Conservation (phyloP, 148 eudicot species). For the Oxyria digyna region DNA sequence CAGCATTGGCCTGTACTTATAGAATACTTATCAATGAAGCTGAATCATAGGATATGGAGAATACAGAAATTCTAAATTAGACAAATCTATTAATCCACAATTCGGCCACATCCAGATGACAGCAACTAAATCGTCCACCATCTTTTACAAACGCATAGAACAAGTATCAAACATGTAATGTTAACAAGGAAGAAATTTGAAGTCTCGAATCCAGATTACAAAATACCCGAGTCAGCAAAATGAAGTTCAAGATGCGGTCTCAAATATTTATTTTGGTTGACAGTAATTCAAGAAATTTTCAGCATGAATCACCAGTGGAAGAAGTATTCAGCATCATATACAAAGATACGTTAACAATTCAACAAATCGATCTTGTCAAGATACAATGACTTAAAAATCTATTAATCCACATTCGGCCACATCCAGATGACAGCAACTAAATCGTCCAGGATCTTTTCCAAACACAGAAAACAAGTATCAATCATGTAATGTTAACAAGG, state of each 20-base stretch:
- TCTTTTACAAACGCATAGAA: neutral
- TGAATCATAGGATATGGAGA: neutral
- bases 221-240: neutral
- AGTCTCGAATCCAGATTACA: neutral
- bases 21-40: neutral
- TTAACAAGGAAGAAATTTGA: neutral
- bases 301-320: neutral
- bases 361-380: neutral
- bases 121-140: neutral
- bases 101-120: neutral
- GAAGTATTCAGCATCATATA: neutral
- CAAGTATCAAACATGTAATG: neutral
- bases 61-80: neutral
- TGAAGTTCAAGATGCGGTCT: neutral
- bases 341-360: neutral
- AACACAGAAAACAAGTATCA: neutral
- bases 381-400: neutral
- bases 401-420: neutral
- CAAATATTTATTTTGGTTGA: neutral
- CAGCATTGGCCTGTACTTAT: conserved; percentile 9
- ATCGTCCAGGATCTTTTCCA: neutral
- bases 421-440: neutral
- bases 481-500: neutral
- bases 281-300: neutral
- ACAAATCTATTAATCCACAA: neutral